Conservation (phyloP, 139 green algal genomes). For the Coccomyxa sp. region DNA sequence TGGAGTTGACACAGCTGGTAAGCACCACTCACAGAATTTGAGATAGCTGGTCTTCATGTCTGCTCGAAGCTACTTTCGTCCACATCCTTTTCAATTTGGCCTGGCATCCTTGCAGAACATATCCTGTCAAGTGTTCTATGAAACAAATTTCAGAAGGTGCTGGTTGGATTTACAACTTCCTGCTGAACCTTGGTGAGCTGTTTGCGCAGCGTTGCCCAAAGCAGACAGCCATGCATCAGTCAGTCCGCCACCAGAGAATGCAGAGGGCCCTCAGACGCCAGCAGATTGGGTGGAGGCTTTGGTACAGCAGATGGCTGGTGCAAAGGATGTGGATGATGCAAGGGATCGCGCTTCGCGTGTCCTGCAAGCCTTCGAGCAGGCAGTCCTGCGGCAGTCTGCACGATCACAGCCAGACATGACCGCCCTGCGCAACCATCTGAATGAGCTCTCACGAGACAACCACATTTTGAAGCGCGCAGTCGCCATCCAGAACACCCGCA, state of each 20-base stretch:
- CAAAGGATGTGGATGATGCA: conserved; percentile 61
- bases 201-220: too few relatives aligned
- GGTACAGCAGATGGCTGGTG: conserved; percentile 69
- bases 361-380: conserved; percentile 69
- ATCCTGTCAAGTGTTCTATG: too few relatives aligned
- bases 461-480: conserved; percentile 80
- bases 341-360: conserved; percentile 44
- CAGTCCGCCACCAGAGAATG: too few relatives aligned
- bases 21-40: too few relatives aligned
- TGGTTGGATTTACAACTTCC: too few relatives aligned
- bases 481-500: conserved; percentile 66
- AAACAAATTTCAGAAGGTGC: too few relatives aligned
- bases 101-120: too few relatives aligned
- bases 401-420: not conserved
- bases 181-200: too few relatives aligned
- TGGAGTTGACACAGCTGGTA: not conserved
- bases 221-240: too few relatives aligned
- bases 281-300: conserved; percentile 73
- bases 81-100: too few relatives aligned
- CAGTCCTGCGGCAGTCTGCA: conserved; percentile 24
- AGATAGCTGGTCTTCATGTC: too few relatives aligned
- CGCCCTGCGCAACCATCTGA: conserved; percentile 21
- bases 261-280: conserved; percentile 11
- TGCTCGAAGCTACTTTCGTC: too few relatives aligned
- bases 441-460: conserved; percentile 50